These are phyloP conservation scores for Kockiozyma suomiensis DNA, from an alignment of 805 yeast genomes.

Conservation along the genomic window DNA sequence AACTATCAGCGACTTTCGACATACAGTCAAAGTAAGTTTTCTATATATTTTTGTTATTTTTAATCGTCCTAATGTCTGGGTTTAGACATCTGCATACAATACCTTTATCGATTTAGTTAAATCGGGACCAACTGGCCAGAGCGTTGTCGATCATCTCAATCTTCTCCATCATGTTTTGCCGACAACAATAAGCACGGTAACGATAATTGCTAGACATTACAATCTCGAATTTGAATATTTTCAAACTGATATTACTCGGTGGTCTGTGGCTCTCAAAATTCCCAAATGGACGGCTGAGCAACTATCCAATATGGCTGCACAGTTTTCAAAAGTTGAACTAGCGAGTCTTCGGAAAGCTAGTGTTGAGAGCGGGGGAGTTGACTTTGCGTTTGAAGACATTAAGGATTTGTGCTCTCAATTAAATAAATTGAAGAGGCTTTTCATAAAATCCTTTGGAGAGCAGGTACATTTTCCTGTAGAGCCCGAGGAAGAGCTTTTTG, in stretches of 20 bases:
- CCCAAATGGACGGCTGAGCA: conserved; percentile 11
- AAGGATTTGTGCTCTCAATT: conserved; percentile 57
- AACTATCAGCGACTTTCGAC: background rate
- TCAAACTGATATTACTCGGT: conserved; percentile 12
- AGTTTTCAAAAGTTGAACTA: conserved; percentile 2
- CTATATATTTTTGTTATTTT: background rate
- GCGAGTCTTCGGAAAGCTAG: conserved; percentile 31
- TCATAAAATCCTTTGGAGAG: background rate
- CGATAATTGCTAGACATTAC: background rate
- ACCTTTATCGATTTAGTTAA: background rate
- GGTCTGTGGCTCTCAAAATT: conserved; percentile 11
- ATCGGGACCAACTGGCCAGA: background rate
- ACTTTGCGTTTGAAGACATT: conserved; percentile 56
- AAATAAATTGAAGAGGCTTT: conserved; percentile 49
- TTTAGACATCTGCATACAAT: conserved; percentile 11
- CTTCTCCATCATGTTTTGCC: conserved; percentile 6
- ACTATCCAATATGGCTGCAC: conserved; percentile 7
- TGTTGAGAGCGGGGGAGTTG: conserved; percentile 26
- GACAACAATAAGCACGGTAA: background rate
- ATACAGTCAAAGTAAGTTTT: background rate
- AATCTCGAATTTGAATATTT: conserved; percentile 1
- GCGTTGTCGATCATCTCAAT: background rate
- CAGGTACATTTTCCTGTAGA: conserved; percentile 52
- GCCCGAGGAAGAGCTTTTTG: conserved; percentile 59
- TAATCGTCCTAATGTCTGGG: background rate